These are phyloP conservation scores for Clarireedia hainanense DNA, from an alignment of 2,329 filamentous ascomycete genomes.

Conservation along the genomic window DNA sequence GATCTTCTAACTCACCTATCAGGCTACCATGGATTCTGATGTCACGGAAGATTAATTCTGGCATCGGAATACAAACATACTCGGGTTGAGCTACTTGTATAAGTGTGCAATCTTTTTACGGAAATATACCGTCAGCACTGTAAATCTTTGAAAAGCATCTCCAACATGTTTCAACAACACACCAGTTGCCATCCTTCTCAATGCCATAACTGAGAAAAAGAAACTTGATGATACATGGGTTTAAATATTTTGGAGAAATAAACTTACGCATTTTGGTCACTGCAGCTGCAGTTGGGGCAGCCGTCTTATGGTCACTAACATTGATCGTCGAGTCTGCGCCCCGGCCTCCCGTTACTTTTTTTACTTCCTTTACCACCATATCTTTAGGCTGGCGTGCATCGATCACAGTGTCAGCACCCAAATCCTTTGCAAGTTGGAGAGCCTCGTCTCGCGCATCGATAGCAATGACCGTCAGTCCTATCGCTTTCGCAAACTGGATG, in stretches of 20 bases:
- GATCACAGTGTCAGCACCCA: constrained; percentile 43
- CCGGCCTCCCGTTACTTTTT: constrained; percentile 38
- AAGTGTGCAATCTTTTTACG: constrained; percentile 35
- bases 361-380: constrained; percentile 39
- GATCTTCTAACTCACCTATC: constrained; percentile 14
- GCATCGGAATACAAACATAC: constrained; percentile 32
- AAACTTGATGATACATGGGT: neutral
- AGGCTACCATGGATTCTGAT: constrained; percentile 42
- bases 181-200: neutral
- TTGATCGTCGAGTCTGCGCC: constrained; percentile 47
- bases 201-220: neutral
- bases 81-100: constrained; percentile 49
- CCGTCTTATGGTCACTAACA: constrained; percentile 42
- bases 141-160: neutral
- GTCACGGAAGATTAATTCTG: constrained; percentile 46
- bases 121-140: neutral
- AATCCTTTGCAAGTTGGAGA: constrained; percentile 37
- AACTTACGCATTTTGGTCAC: constrained; percentile 47
- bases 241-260: neutral
- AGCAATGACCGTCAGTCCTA: constrained; percentile 43
- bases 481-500: constrained; percentile 40
- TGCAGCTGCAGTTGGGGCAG: constrained; percentile 44
- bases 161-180: neutral
- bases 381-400: constrained; percentile 44
- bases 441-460: constrained; percentile 41